Percentiles rank a stretch among this genome's conserved stretches.
Evolutionary conservation across 176 grass and related monocot species (phyloP).

Genomic region (maize (Zea mays)): Zm-B73-REFERENCE-NAM-5.0 NC_050097.1:28060001-28060500

Average conservation of each 20-base stretch:
- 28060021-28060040: constrained; percentile 37
- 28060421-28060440: constrained; percentile 32
- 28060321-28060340: constrained; percentile 62
- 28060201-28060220: neutral
- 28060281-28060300: constrained; percentile 77
- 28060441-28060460: constrained; percentile 1
- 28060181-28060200: constrained; percentile 81
- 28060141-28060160: constrained; percentile 6
- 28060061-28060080: neutral
- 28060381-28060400: neutral
- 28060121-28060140: neutral
- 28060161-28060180: constrained; percentile 63
- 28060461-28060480: constrained; percentile 3
- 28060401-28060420: constrained; percentile 34
- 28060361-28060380: constrained; percentile 6
- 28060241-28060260: neutral
- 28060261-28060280: constrained; percentile 47
- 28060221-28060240: neutral
- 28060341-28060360: constrained; percentile 18
- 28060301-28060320: constrained; percentile 58
- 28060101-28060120: neutral
- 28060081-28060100: neutral
- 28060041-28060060: constrained; percentile 9
- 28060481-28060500: constrained; percentile 1
- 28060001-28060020: constrained; percentile 37